Conservation (phyloP, 2,329 filamentous ascomycete genomes). For the Karstenula rhodostoma region DNA sequence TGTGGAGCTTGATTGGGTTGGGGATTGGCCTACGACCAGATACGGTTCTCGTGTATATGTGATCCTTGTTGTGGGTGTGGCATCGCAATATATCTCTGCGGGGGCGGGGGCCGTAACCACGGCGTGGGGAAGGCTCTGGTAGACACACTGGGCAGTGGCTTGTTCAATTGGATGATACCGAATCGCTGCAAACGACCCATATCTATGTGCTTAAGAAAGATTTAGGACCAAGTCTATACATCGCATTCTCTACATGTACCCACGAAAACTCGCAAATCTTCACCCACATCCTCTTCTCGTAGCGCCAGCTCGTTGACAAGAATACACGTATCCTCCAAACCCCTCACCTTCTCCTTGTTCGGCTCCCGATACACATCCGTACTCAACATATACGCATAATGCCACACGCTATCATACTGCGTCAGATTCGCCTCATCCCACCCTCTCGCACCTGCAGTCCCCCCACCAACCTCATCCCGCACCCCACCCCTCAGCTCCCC, state of each 20-base stretch:
- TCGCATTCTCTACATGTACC: not conserved
- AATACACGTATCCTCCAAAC: conserved; percentile 4
- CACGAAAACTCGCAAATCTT: not conserved
- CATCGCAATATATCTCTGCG: not conserved
- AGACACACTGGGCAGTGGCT: no score
- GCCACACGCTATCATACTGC: conserved; percentile 2
- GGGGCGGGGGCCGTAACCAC: conserved; percentile 4
- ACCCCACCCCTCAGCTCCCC: not conserved
- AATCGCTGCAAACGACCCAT: no score
- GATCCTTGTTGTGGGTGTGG: not conserved
- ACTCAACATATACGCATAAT: conserved; percentile 6
- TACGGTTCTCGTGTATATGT: not conserved
- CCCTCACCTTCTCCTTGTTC: not conserved
- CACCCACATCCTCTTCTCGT: not conserved
- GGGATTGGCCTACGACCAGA: not conserved
- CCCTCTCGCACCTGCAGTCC: not conserved
- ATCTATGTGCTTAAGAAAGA: no score
- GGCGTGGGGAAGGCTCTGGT: not conserved
- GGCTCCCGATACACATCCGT: not conserved
- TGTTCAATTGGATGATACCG: no score
- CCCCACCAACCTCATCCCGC: not conserved
- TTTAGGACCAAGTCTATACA: no score
- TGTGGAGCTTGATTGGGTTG: not conserved
- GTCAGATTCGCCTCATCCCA: not conserved
- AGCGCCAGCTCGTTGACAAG: not conserved